Evolutionary conservation across 495 filamentous ascomycete genomes (phyloP), one percentile per base, ranked within the genome.

Genomic region (Achaetomiella virescens): DNA sequence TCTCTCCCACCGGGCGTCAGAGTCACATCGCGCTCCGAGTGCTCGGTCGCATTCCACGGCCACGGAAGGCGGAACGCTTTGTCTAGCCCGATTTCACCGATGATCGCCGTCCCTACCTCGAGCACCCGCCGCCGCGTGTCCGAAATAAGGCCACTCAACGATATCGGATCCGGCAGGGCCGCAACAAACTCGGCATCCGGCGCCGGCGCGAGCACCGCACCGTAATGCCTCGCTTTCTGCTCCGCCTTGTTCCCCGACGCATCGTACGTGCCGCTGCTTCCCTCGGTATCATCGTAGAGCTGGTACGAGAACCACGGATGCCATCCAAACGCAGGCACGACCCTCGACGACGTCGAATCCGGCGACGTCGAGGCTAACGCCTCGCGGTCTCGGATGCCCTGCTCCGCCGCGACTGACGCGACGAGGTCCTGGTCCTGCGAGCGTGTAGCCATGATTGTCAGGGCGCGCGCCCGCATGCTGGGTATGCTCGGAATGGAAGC

Each of bases 231-330:
- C 54, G 75, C 68, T 72, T 91, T 87, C n/a, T 72, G 68, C 15
- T 67, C 48, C 7, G 37, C 44, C 2, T 31, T 18, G 22, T 3
- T 68, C 62, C 4, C 48, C 43, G 58, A 69, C 49, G 63, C 61
- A 46, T 78, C 70, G 51, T 70, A 74, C n/a, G 71, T 72, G 10
- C 66, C 71, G n/a, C 41, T 54, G 21, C 66, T 58, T n/a, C 64
- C 59, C 29, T 62, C 64, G 11, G 64, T 59, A 59, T 90, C 86
- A 62, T 91, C 83, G 59, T 83, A 82, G 52, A 96, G 80, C 58
- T 95, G 87, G 66, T 98, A 79, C 1, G 92, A 93, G 70, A 97
- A 98, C 93, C 93, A 98, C 1, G 95, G 95, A 69, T 98, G 93
- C 90, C 92, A 96, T n/a, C 93, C 93, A 72, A 96, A 98, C 27